Base-by-base conservation (phyloP, 2,329 filamentous ascomycete species). In the Talaromyces sp. region DNA sequence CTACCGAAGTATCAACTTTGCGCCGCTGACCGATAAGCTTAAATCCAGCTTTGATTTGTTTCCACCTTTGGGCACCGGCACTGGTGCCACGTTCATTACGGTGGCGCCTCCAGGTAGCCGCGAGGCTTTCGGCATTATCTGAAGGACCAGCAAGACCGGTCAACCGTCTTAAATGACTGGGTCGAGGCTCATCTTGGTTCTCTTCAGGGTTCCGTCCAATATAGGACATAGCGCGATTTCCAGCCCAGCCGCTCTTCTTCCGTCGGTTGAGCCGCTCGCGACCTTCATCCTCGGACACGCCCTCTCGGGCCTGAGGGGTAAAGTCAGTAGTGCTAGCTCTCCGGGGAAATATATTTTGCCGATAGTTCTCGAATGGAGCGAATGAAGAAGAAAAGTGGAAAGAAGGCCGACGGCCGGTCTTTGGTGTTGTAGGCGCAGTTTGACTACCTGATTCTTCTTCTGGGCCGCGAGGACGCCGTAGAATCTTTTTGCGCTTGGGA, bases 11-110 rank as follows among this genome's bases (percentile, higher is more conserved):
- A 55, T 97, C 91, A 49, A 90, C 88, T 70, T 90, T 96, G 71
- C 88, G 90, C 63, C 89, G 86, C 57, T 90, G 86, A 22, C 83
- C 85, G 35, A 88, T 78, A 55, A 96, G 79, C 69, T 90, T 92
- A 43, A 97, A 75, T 0, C 91, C 92, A 61, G 90, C 90, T 75
- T 97, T 97, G 66, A 99, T 84, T 68, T 95, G 90, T 58, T 87
- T 87, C 94, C 94, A 99, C 76, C 90, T 91, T 65, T 93, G 89
- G 16, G 85, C 91, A 65, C 77, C 77, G 6, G 88, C 86, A 14
- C 87, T 91, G 2, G 87, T 84, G 20, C 88, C 86, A 61, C 88
- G 81, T 59, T 91, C 88, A 35, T 73, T 67, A 24, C 83, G 74
- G 59, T 77, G 74, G 36, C 75, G 70, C 54, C 71, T 72, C 73